Evolutionary conservation across 768 basidiomycete species (phyloP).

Genomic region (Termitomyces eurrhizus): DNA sequence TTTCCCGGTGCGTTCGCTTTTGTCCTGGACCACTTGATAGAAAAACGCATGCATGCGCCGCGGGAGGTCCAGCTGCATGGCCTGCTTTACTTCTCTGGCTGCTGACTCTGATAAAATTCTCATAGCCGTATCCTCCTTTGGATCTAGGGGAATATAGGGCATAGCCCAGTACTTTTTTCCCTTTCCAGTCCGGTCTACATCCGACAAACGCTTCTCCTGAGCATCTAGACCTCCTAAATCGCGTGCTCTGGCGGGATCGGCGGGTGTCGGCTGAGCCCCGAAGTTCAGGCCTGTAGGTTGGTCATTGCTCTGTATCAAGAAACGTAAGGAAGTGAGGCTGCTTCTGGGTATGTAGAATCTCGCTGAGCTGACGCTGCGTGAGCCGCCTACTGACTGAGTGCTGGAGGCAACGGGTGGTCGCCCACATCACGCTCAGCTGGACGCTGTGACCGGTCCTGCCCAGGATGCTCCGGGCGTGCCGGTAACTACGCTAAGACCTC

Average conservation of each 20-base stretch:
- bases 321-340: too few species aligned
- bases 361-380: too few species aligned
- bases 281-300: too few species aligned
- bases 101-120: slow-evolving; percentile 86
- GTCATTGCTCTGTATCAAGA: too few species aligned
- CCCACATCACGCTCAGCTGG: too few species aligned
- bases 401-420: too few species aligned
- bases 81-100: slow-evolving; percentile 85
- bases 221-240: slow-evolving; percentile 82
- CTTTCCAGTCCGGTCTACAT: slow-evolving; percentile 43
- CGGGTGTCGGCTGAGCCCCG: too few species aligned
- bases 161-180: slow-evolving; percentile 59
- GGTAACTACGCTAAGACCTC: too few species aligned
- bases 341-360: too few species aligned
- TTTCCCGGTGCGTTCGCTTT: slow-evolving; percentile 72
- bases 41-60: slow-evolving; percentile 80
- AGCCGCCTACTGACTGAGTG: too few species aligned
- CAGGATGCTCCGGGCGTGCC: too few species aligned
- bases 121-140: slow-evolving; percentile 83
- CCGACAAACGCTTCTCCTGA: slow-evolving; percentile 47
- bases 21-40: slow-evolving; percentile 73
- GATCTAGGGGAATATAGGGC: slow-evolving; percentile 84
- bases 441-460: too few species aligned
- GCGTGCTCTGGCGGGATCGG: slow-evolving; percentile 35
- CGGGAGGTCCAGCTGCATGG: slow-evolving; percentile 71